These are phyloP conservation scores for Lentinula sp. DNA, from an alignment of 768 basidiomycete genomes.

Conservation along the genomic window DNA sequence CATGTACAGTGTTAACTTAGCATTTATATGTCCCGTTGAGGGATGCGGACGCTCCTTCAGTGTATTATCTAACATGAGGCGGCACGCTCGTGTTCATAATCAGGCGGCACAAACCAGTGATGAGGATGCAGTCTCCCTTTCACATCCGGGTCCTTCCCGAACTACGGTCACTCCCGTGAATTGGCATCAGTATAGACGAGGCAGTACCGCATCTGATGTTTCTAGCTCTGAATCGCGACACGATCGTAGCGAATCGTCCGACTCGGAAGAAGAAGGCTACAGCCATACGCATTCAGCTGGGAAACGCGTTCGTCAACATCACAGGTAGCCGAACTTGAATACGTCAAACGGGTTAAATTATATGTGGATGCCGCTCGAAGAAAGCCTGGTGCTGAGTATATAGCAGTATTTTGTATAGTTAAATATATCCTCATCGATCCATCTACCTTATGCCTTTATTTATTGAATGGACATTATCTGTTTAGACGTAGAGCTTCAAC, in stretches of 20 bases:
- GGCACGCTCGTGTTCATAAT: slow-evolving; percentile 72
- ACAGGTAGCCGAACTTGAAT: slow-evolving; percentile 7
- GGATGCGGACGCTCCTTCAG: slow-evolving; percentile 79
- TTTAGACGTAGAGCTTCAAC: too few species aligned
- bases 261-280: slow-evolving; percentile 20
- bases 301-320: slow-evolving; percentile 27
- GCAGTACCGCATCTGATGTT: slow-evolving; percentile 29
- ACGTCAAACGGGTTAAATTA: not conserved
- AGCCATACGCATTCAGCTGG: slow-evolving; percentile 15
- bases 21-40: slow-evolving; percentile 69
- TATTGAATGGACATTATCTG: too few species aligned
- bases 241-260: slow-evolving; percentile 32
- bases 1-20: slow-evolving; percentile 25
- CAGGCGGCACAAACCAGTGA: slow-evolving; percentile 22
- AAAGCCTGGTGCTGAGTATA: not conserved
- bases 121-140: slow-evolving; percentile 29
- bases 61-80: slow-evolving; percentile 85
- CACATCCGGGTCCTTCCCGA: slow-evolving; percentile 7
- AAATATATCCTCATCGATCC: not conserved
- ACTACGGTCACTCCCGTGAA: not conserved
- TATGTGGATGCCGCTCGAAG: not conserved
- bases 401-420: not conserved
- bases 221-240: slow-evolving; percentile 34
- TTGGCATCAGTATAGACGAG: slow-evolving; percentile 26
- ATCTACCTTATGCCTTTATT: too few species aligned